Evolutionary conservation across 768 basidiomycete species (phyloP).

Genomic region (Hygrophoropsis aurantiaca): DNA sequence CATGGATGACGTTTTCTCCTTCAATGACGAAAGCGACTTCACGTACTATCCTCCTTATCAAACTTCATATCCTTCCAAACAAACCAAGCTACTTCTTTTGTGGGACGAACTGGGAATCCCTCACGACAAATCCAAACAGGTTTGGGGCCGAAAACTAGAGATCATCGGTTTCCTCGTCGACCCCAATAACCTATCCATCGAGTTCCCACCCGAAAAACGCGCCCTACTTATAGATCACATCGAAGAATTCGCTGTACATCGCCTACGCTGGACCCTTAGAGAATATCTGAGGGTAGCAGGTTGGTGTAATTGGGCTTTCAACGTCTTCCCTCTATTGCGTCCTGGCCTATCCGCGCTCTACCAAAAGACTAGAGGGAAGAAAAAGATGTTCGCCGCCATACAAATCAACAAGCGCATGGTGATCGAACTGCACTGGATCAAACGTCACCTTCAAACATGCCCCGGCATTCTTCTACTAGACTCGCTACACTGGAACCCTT

Average conservation of each 20-base stretch:
- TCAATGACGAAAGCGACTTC: not conserved
- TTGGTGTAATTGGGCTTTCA: slow-evolving; percentile 33
- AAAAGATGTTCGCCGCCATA: slow-evolving; percentile 5
- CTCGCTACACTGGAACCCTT: slow-evolving; percentile 14
- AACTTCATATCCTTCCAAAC: slow-evolving; percentile 16
- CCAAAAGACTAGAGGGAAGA: slow-evolving; percentile 25
- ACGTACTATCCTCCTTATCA: slow-evolving; percentile 17
- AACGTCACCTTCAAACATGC: slow-evolving; percentile 6
- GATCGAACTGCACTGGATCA: slow-evolving; percentile 20
- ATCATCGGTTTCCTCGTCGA: slow-evolving; percentile 32
- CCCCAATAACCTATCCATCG: slow-evolving; percentile 14
- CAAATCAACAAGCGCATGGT: slow-evolving; percentile 14
- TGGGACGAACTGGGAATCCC: slow-evolving; percentile 27
- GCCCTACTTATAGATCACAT: not conserved
- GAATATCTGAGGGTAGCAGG: slow-evolving; percentile 27
- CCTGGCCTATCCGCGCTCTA: slow-evolving; percentile 29
- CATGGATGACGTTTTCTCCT: slow-evolving; percentile 26
- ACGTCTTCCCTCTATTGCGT: slow-evolving; percentile 27
- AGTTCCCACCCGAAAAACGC: not conserved
- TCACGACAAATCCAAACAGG: slow-evolving; percentile 27
- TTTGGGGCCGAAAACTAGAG: slow-evolving; percentile 13
- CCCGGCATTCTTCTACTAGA: slow-evolving; percentile 13
- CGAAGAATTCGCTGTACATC: not conserved
- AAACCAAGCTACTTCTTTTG: slow-evolving; percentile 20
- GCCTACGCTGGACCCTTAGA: slow-evolving; percentile 9